Base-by-base conservation (phyloP, 768 basidiomycete genomes). In the Thelephora ganbajun region DNA sequence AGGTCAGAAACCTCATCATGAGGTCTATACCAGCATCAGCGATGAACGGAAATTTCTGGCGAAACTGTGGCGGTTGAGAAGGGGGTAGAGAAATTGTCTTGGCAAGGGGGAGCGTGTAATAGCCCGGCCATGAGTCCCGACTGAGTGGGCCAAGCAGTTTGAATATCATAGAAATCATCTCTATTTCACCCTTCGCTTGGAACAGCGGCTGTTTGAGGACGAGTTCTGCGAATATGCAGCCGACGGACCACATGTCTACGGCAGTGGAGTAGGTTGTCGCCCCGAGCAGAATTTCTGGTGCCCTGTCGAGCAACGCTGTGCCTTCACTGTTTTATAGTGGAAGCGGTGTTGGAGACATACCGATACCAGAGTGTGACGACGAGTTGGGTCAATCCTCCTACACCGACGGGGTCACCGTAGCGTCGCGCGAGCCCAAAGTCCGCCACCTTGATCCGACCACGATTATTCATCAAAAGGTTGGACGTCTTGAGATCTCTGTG, bases 281-380 rank as follows among this genome's bases (percentile, higher is more conserved):
- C 11, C 94, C 96, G 22, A 99, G 71, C 13, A 99, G 71, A 43
- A 99, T 87, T 68, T 98, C 96, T 2, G 96, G 96, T 6, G 93
- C 88, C 35, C 92, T 96, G 59, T 5, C 35, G 43, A 37, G 50
- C 45, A 55, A 48, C 48, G 43, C 35, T 50, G 42, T 48, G 49
- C 44, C 4, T 22, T 41, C 47, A 46, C 42, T 41, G 30, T 52
- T 63, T 20, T 36, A 45, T 33, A 23, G 23, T 33, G 30, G 43
- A 45, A 22, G 33, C 39, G 39, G 11, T 20, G 43, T 39, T 20
- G 44, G 33, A 22, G 36, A 62, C 80, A 51, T 63, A 92, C 94
- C 94, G 79, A 67, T 99, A 99, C 96, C 96, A 99, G 23, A 99
- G 70, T 1, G 96, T 99, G 12, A 99, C 96, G 2, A 99, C 96